Base-by-base conservation (phyloP, 179 eudicot genomes). In the Carnegiea gigantea region DNA sequence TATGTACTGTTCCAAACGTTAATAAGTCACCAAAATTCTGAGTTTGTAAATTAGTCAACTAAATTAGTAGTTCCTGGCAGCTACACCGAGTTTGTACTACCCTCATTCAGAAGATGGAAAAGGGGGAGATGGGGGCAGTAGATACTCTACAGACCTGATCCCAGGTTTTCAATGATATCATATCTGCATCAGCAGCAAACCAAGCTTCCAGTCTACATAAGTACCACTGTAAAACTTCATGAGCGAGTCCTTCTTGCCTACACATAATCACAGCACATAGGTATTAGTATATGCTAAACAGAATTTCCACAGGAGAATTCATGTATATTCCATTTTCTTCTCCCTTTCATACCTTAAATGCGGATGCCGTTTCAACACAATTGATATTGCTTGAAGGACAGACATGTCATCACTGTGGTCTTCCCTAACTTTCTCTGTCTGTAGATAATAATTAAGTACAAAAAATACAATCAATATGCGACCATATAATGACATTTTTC, bases 101-200 rank as follows among this genome's bases (percentile, higher is more conserved):
- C 6, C 54, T 12, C 38, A 81, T 11, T 53, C 24, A 26, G 17
- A 36, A 15, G 11, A 21, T 13, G 65, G 65, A 14, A 21, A 14
- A 21, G 65, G 65, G 57, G 57, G 57, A 11, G 65, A 18, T 18
- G n/a, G 68, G 30, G 30, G 44, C 40, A 43, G 72, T 59, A n/a
- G 10, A 57, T 23, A 12, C 38, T 70, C 79, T 60, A 89, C 87
- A 86, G 79, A 85, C 99, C 97, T 96, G 97, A 88, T 95, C 99
- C 98, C 99, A 96, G 73, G 87, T 93, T 82, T 92, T 94, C 84
- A 96, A 86, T 33, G 99, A 95, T 83, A 95, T 94, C 97, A 90
- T 94, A 86, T 94, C 98, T 46, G 95, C 95, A 86, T 95, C 99
- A 75, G 95, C 99, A 84, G 98, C 97, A 87, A 95, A 95, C 99